Conservation (phyloP, 129 eudicot genomes). For the Centella asiatica region DNA sequence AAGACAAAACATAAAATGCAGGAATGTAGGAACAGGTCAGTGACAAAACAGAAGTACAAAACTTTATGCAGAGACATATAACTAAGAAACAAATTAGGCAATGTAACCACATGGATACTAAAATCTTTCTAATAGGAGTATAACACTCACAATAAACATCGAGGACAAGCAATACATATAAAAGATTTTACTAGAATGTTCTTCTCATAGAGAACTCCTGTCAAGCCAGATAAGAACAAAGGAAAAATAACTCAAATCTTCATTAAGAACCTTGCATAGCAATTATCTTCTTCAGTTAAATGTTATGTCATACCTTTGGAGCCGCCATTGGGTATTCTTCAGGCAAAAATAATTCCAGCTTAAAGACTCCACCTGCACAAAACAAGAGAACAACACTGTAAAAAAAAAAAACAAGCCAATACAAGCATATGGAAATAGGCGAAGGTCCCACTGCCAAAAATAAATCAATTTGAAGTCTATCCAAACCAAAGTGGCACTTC, state of each 20-base stretch:
- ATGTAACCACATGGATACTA: no score
- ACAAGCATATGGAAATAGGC: not conserved
- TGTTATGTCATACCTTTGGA: slow-evolving; percentile 53
- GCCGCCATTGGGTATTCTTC: slow-evolving; percentile 99
- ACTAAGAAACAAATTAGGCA: no score
- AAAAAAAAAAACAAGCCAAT: not conserved
- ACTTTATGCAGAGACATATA: no score
- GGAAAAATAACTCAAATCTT: not conserved
- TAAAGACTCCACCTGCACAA: slow-evolving; percentile 75
- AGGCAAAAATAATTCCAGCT: slow-evolving; percentile 89
- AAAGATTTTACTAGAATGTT: not conserved
- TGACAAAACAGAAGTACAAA: no score
- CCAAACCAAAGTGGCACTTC: no score
- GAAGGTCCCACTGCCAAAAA: not conserved
- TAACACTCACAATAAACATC: no score
- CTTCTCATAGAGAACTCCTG: no score
- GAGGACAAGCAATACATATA: not conserved
- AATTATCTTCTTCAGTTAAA: not conserved
- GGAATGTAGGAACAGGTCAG: no score
- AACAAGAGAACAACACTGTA: not conserved
- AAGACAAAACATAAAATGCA: no score
- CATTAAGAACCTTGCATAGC: not conserved
- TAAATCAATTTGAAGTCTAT: not conserved
- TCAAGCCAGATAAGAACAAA: not conserved
- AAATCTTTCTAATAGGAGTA: no score